Base-by-base conservation (phyloP, 179 eudicot genomes). In the Spinacia oleracea region DNA sequence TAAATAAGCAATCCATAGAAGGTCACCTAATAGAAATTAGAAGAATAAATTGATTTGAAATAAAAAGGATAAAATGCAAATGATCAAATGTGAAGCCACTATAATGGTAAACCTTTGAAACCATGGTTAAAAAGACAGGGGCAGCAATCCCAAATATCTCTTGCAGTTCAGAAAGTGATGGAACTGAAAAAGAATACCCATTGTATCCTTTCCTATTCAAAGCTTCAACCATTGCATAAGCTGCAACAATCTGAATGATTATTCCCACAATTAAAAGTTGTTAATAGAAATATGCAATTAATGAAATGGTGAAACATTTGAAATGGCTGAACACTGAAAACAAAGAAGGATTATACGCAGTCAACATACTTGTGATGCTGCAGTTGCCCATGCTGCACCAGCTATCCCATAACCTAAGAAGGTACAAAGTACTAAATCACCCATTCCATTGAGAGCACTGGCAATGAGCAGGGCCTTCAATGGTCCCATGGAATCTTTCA, bases 311-410 rank as follows among this genome's bases (percentile, higher is more conserved):
- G 31, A 48, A 56, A 25, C 12, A 32, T 29, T 0, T 53, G 35
- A 59, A 9, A 20, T 10, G 62, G 75, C 11, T 69, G 16, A 76
- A n/a, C 12, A 50, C 21, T 25, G 21, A 51, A 70, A 20, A 18
- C 34, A n/a, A 56, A 53, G 1, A 27, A 21, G 29, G 76, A 55
- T 10, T 59, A 67, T 82, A 16, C 34, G 72, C 38, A 56, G 63
- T 46, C 6, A 50, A 81, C 88, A 75, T 68, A 96, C 99, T 78
- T 96, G 99, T 45, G 98, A 91, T 29, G 73, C 93, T 85, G 93
- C 87, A 81, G 98, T 93, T 77, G 98, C 98, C 98, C 98, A 93
- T 71, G 99, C 99, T 38, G 98, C 99, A 79, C 98, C 99, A 79
- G 99, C 94, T 74, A 96, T 96, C 59, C 99, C 99, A 66, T 86